Evolutionary conservation across 805 yeast genomes (phyloP), one percentile per base, ranked within the genome.

Genomic region (Ogataea degrootiae): DNA sequence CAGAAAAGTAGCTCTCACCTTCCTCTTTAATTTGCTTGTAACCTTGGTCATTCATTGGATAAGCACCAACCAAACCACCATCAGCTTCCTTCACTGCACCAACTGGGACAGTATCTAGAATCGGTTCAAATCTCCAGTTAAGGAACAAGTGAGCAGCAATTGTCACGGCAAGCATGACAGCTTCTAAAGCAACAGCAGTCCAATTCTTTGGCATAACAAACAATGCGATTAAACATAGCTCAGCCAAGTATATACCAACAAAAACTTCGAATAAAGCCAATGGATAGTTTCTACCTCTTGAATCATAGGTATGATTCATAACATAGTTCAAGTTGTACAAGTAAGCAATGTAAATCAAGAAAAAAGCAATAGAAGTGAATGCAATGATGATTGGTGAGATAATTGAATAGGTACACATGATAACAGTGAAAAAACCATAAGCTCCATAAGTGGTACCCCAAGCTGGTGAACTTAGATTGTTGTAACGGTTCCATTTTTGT

Each of bases 381-480:
- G 82, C 80, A 59, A 85, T 66, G 41, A 87, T 72, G 48, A 86
- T 72, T 48, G 95, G 94, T 5, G 91, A 73, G 61, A 92, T 87
- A 41, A 90, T 77, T 1, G 96, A 72, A 68, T 92, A 92, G 48
- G 82, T 76, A 45, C 91, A 62, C 57, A 80, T 75, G 57, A 94
- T 83, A 34, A 87, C 83, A 9, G 83, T 79, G 69, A 90, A 72
- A 51, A 89, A 74, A 55, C 90, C 85, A 65, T 83, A 83, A 11
- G 76, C 72, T 7, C 97, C 97, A 68, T 86, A 92, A 14, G 80
- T 71, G 16, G 86, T 81, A 43, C 97, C 96, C 87, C 91, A 90
- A 22, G 79, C 76, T 39, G 91, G 86, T 38, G 77, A 73, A 12
- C 81, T 75, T 56, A 92, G 71, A 1, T 72, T 74, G 63, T 79